Evolutionary conservation across 1,284 basidiomycete genomes (phyloP).

Genomic region (Hymenochaete sp.): DNA sequence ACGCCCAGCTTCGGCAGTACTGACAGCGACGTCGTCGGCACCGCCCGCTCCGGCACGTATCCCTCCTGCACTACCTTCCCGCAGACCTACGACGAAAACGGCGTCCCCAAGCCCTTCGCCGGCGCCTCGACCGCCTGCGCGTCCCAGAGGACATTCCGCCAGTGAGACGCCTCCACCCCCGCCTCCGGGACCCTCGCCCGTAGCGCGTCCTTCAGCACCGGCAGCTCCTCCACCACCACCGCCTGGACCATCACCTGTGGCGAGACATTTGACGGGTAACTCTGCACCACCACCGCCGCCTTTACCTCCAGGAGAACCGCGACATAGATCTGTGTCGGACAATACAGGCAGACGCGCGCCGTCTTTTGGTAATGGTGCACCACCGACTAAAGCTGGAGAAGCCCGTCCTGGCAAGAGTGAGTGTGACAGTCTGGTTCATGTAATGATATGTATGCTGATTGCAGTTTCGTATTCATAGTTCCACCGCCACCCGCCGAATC

Average conservation of each 20-base stretch:
- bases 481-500: conserved; percentile 65
- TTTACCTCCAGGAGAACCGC: conserved; percentile 21
- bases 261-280: no score
- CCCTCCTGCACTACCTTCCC: conserved; percentile 26
- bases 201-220: conserved; percentile 10
- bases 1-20: conserved; percentile 25
- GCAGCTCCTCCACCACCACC: conserved; percentile 19
- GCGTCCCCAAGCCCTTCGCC: conserved; percentile 29
- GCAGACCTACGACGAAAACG: conserved; percentile 28
- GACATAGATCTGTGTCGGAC: no score
- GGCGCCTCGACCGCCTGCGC: conserved; percentile 19
- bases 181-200: conserved; percentile 22
- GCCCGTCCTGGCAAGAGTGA: conserved; percentile 43
- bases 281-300: conserved; percentile 13
- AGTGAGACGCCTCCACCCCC: conserved; percentile 23
- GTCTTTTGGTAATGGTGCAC: conserved; percentile 17
- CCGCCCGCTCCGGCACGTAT: conserved; percentile 22
- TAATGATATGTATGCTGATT: conserved; percentile 7
- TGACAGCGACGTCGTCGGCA: conserved; percentile 13
- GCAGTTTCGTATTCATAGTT: conserved; percentile 38
- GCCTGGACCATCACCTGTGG: no score
- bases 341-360: conserved; percentile 22
- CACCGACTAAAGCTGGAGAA: conserved; percentile 8
- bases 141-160: conserved; percentile 19
- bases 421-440: conserved; percentile 19